Conservation (phyloP, 805 yeast species). For the Kuraishia molischiana region DNA sequence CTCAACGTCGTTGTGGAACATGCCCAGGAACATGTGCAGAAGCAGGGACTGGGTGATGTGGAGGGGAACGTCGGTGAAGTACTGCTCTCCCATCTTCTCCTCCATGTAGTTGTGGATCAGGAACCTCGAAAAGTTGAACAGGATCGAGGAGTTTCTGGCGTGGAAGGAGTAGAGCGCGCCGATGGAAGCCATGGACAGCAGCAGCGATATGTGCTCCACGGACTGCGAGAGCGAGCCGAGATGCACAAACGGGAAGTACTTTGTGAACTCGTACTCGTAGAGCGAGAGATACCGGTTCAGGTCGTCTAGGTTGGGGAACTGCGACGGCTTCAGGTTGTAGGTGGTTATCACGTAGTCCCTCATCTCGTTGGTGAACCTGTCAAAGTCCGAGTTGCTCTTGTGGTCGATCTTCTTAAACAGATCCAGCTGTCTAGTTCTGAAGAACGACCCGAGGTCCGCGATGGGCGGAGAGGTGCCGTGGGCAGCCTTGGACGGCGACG, state of each 20-base stretch:
- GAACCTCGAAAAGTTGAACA: conserved; percentile 58
- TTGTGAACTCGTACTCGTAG: conserved; percentile 69
- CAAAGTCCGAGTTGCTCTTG: conserved; percentile 14
- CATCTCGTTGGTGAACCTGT: conserved; percentile 39
- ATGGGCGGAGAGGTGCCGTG: conserved; percentile 14
- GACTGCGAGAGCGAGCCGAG: conserved; percentile 46
- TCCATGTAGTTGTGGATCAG: conserved; percentile 62
- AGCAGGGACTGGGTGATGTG: conserved; percentile 49
- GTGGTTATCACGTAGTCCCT: conserved; percentile 41
- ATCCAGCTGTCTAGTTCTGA: conserved; percentile 58
- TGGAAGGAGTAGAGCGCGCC: conserved; percentile 85
- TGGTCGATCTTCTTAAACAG: conserved; percentile 38
- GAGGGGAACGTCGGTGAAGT: conserved; percentile 43
- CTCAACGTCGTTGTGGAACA: conserved; percentile 46
- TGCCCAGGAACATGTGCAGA: conserved; percentile 44
- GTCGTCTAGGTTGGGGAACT: conserved; percentile 70
- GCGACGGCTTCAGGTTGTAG: conserved; percentile 43
- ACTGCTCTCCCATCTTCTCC: conserved; percentile 30
- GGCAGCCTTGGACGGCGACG: conserved; percentile 3
- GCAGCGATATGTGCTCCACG: conserved; percentile 50
- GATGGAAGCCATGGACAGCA: conserved; percentile 75
- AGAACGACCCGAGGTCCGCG: conserved; percentile 45
- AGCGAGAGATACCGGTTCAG: conserved; percentile 68
- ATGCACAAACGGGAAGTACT: conserved; percentile 80
- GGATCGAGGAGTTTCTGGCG: conserved; percentile 61